Conservation (phyloP, 169 alveolate genomes). For the Eimeria mitis region DNA sequence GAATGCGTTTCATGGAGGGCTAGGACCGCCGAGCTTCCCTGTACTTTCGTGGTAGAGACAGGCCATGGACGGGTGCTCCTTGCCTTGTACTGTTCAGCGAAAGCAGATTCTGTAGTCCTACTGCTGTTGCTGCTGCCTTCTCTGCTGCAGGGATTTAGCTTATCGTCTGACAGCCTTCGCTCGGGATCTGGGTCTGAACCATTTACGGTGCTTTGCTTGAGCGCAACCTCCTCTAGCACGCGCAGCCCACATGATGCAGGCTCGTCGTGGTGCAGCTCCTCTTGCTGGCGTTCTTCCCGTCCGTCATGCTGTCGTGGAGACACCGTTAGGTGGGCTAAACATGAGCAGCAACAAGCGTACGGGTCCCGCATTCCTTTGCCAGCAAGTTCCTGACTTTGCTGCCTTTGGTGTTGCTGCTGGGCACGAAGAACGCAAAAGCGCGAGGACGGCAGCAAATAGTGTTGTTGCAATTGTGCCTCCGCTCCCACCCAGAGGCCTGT, state of each 20-base stretch:
- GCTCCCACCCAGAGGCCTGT: conserved; percentile 53
- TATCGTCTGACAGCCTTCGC: neutral
- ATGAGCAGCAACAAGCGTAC: conserved; percentile 24
- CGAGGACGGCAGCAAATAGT: conserved; percentile 41
- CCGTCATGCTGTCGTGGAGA: neutral
- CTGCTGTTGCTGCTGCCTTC: conserved; percentile 7
- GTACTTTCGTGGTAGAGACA: neutral
- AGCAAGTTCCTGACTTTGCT: neutral
- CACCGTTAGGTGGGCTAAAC: neutral
- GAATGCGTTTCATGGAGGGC: neutral
- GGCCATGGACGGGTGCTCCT: neutral
- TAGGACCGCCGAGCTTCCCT: neutral
- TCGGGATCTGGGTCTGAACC: neutral
- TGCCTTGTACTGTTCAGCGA: conserved; percentile 2
- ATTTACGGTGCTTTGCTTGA: neutral
- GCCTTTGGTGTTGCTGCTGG: conserved; percentile 10
- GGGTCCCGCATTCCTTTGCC: neutral
- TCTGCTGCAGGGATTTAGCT: neutral
- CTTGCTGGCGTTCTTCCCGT: neutral
- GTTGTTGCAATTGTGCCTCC: conserved; percentile 52
- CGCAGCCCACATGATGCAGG: neutral
- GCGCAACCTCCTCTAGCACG: neutral
- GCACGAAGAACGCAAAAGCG: conserved; percentile 28
- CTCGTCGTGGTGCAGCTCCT: conserved; percentile 8
- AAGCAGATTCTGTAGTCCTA: neutral